phyloP scores from a whole-genome alignment of 2,329 filamentous ascomycete genomes.

The Pseudogymnoascus sp. region DNA sequence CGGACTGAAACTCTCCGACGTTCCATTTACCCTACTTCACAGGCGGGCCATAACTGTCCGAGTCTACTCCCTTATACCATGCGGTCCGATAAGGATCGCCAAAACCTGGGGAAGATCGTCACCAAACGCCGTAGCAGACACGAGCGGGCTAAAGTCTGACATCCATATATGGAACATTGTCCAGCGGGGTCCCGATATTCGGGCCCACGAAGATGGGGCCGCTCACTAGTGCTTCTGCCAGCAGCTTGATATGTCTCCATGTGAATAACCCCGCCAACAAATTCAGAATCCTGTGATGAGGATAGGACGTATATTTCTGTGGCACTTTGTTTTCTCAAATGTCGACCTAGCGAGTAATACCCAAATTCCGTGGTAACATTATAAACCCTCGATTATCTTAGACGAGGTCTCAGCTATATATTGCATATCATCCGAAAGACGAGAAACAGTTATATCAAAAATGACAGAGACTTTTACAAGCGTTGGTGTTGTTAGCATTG shows the following conservation, averaged over 20 bases:
- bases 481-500: constrained; percentile 52
- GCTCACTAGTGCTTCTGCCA: background rate
- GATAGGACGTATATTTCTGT: background rate
- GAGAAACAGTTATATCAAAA: background rate
- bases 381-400: background rate
- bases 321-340: background rate
- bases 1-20: background rate
- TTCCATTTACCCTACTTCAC: background rate
- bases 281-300: background rate
- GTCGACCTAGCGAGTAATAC: background rate
- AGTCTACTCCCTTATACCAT: background rate
- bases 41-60: background rate
- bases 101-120: background rate
- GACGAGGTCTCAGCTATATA: background rate
- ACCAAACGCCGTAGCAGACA: background rate
- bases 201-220: background rate
- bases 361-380: background rate
- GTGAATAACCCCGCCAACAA: background rate
- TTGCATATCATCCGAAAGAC: background rate
- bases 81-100: background rate
- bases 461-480: constrained; percentile 11
- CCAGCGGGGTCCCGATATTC: background rate
- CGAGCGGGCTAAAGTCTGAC: background rate
- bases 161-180: background rate
- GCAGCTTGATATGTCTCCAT: background rate